phyloP scores from a whole-genome alignment of 2,329 filamentous ascomycete genomes.

The Talaromyces albobiverticillius region DNA sequence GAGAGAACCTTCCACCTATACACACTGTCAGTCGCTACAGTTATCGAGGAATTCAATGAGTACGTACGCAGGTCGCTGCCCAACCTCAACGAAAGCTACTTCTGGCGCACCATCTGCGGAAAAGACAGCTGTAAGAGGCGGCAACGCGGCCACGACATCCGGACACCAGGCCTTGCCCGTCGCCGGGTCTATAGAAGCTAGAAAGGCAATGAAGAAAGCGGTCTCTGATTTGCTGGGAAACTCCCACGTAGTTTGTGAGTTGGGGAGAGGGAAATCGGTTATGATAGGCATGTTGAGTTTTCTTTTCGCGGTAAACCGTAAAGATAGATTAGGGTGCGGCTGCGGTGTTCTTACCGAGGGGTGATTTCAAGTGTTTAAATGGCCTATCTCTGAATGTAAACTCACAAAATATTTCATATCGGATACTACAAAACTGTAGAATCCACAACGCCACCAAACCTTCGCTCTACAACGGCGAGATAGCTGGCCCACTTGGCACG shows the following conservation, averaged over 20 bases:
- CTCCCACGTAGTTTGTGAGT: slow-evolving; percentile 25
- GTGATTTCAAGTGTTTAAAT: no score
- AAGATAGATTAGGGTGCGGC: no score
- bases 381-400: no score
- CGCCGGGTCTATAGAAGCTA: slow-evolving; percentile 32
- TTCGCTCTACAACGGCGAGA: no score
- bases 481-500: no score
- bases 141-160: slow-evolving; percentile 37
- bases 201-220: slow-evolving; percentile 35
- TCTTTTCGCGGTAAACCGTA: no score
- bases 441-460: no score
- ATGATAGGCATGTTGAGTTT: slow-evolving; percentile 27
- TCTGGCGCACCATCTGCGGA: slow-evolving; percentile 20
- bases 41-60: no score
- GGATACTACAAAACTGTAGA: no score
- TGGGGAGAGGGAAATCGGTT: slow-evolving; percentile 21
- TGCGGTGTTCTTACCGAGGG: no score
- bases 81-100: slow-evolving; percentile 33
- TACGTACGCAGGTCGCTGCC: slow-evolving; percentile 34
- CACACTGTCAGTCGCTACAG: not conserved
- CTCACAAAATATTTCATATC: no score
- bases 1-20: slow-evolving; percentile 33
- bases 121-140: slow-evolving; percentile 31
- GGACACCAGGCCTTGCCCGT: slow-evolving; percentile 41
- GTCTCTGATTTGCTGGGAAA: slow-evolving; percentile 22